These are phyloP conservation scores for Cladophialophora psammophila DNA, from an alignment of 2,329 filamentous ascomycete genomes.

Conservation along the genomic window DNA sequence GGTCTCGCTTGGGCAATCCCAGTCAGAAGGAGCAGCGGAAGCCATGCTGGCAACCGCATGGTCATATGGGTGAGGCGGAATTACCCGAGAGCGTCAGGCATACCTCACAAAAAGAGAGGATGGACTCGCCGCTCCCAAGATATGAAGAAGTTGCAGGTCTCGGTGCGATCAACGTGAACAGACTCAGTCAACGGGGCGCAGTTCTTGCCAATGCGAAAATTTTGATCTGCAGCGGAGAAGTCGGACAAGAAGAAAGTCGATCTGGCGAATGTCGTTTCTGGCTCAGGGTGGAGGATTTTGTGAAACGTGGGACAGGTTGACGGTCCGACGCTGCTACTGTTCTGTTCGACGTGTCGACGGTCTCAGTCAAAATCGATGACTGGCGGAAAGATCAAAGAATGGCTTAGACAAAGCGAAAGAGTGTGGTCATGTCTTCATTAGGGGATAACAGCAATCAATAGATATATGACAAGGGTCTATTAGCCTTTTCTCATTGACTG, in stretches of 20 bases:
- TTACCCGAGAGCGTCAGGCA: slow-evolving; percentile 21
- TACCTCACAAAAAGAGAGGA: slow-evolving; percentile 16
- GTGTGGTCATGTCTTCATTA: background rate
- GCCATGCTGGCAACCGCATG: slow-evolving; percentile 40
- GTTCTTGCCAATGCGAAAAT: background rate
- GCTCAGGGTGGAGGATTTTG: background rate
- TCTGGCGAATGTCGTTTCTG: slow-evolving; percentile 6
- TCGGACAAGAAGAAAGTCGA: background rate
- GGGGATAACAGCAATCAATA: background rate
- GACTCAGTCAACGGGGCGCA: background rate
- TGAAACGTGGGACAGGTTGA: slow-evolving; percentile 17
- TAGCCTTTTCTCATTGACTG: background rate
- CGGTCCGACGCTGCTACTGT: background rate
- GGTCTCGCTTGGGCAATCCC: slow-evolving; percentile 44
- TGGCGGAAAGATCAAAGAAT: slow-evolving; percentile 16
- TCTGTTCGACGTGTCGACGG: background rate
- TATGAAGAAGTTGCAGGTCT: slow-evolving; percentile 1
- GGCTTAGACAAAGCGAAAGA: slow-evolving; percentile 11
- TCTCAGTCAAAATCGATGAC: background rate
- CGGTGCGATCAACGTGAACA: slow-evolving; percentile 4
- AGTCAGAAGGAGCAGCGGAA: slow-evolving; percentile 62
- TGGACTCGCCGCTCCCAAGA: background rate
- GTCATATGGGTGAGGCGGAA: slow-evolving; percentile 14
- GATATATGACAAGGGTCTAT: background rate
- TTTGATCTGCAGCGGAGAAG: background rate